Conservation (phyloP, 352 stramenopile genomes). For the Globisporangium nunn region DNA sequence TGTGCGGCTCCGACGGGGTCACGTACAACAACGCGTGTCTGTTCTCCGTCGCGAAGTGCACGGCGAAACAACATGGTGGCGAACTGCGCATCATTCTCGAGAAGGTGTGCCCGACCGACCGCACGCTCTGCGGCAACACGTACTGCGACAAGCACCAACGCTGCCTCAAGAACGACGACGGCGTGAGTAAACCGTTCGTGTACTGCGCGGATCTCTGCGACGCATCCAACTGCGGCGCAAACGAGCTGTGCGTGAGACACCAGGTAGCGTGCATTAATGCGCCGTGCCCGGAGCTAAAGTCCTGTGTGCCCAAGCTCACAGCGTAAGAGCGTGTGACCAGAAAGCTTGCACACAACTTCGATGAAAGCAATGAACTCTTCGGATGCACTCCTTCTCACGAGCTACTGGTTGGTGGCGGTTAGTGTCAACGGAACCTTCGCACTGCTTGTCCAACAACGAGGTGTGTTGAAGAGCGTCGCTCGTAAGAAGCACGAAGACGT, state of each 20-base stretch:
- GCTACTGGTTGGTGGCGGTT: neutral
- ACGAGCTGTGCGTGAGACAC: constrained; percentile 7
- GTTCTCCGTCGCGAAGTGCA: constrained; percentile 20
- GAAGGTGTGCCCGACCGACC: constrained; percentile 11
- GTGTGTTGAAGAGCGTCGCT: too few relatives aligned
- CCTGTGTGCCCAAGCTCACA: neutral
- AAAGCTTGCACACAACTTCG: neutral
- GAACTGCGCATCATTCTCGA: constrained; percentile 19
- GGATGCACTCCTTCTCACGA: neutral
- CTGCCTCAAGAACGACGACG: constrained; percentile 4
- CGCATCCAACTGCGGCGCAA: constrained; percentile 2
- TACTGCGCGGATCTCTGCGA: constrained; percentile 13
- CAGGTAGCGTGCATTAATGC: constrained; percentile 9
- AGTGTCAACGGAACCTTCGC: neutral
- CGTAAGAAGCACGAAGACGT: too few relatives aligned
- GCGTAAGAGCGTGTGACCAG: neutral
- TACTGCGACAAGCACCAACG: constrained; percentile 1
- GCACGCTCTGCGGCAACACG: constrained; percentile 3
- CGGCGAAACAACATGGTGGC: constrained; percentile 1
- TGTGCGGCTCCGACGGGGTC: constrained; percentile 23
- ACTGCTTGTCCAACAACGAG: too few relatives aligned
- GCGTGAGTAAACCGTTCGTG: neutral
- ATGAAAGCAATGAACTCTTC: neutral
- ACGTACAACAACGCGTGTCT: constrained; percentile 28
- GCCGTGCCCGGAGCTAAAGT: constrained; percentile 7